Evolutionary conservation across 1,284 basidiomycete genomes (phyloP), one percentile per base, ranked within the genome.

Genomic region (Xerocomus minutiporus): DNA sequence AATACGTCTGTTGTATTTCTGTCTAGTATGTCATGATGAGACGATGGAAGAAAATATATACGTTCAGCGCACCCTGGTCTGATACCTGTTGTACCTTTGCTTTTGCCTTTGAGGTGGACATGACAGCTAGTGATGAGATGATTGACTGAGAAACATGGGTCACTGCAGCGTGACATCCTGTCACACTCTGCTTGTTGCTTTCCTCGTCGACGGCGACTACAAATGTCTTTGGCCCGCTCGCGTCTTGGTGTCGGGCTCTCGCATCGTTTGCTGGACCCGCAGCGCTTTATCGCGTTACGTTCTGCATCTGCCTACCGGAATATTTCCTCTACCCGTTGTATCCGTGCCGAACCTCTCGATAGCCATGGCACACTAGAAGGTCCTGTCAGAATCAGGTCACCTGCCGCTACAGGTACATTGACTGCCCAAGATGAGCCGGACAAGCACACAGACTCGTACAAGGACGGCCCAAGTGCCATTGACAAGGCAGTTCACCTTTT

Each of bases 401-500:
- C 72, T 62, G 50, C 75, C 61, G 69, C 71, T 66, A 69, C 72
- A 67, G 59, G 70, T 59, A 56, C 61, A 61, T 62, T 75, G 69
- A 61, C 69, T 55, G 63, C 73, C 55, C 59, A 69, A 57, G 74
- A 79, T 56, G 73, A 78, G 50, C 71, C 74, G 0, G 80, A 76
- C 40, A 79, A 77, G 48, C 74, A 82, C 61, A 64, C 80, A 4
- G 75, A 88, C 63, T 81, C 83, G 39, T 92, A 90, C 76, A 80
- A 81, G 63, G 76, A 75, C 48, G 94, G 93, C 1, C 92, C 91
- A 17, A 86, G 86, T 67, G 92, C 95, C 34, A 76, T 97, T 49
- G 93, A 98, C 78, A 99, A 99, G 75, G 95, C 96, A 39, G 88
- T 91, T 44, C 90, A 96, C 71, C 69, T 97, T 48, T 98, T 99